Evolutionary conservation across 805 yeast genomes (phyloP).

Genomic region (Hanseniaspora nectarophila): DNA sequence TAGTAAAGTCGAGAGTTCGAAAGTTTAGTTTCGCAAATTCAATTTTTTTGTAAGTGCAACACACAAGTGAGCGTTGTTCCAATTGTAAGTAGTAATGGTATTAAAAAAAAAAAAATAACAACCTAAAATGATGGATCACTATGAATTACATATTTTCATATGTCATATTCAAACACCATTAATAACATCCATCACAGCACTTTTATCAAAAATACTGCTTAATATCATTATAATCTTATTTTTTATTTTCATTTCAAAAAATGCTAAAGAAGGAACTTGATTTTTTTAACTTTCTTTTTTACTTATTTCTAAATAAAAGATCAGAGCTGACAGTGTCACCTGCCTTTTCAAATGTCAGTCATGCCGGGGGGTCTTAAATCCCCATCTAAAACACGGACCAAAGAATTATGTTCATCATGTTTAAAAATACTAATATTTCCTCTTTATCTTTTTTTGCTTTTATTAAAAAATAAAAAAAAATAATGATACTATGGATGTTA

Average conservation of each 20-base stretch:
- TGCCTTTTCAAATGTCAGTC: slow-evolving; percentile 55
- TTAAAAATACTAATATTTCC: slow-evolving; percentile 3
- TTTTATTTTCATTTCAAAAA: not conserved
- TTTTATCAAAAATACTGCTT: not conserved
- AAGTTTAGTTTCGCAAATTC: not conserved
- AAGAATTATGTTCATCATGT: slow-evolving; percentile 53
- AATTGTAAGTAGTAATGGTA: too few relatives aligned
- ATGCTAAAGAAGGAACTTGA: not conserved
- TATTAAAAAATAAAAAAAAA: not conserved
- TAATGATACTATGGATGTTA: not conserved
- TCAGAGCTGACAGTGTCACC: slow-evolving; percentile 16
- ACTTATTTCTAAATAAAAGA: too few relatives aligned
- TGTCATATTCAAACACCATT: too few relatives aligned
- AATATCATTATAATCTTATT: not conserved
- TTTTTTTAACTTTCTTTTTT: not conserved
- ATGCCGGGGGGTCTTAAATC: slow-evolving; percentile 89
- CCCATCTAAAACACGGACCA: slow-evolving; percentile 97
- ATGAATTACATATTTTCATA: too few relatives aligned
- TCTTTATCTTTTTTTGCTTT: not conserved
- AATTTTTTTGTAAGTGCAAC: too few relatives aligned
- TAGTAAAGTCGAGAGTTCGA: slow-evolving; percentile 1
- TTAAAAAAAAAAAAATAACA: too few relatives aligned
- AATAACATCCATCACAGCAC: too few relatives aligned
- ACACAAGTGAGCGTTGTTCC: too few relatives aligned
- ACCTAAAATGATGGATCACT: too few relatives aligned